Base-by-base conservation (phyloP, 495 filamentous ascomycete species). In the Aspergillus nanangensis region DNA sequence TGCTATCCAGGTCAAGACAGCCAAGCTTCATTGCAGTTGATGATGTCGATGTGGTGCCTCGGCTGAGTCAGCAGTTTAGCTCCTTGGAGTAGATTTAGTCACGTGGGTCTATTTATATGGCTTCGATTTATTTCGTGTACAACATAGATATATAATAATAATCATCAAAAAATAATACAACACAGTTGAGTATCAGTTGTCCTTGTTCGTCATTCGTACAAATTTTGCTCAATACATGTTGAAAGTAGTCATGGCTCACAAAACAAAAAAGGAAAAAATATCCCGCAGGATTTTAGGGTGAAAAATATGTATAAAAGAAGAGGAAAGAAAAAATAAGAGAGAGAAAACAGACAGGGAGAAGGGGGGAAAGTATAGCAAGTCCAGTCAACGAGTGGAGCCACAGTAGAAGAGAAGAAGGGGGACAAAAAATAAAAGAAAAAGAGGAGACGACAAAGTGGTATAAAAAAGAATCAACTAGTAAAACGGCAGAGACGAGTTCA, bases 401-500 rank as follows among this genome's bases (percentile, higher is more conserved):
- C 39, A 21, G 21, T n/a, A 19, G 20, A 36, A 35, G 35, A 11
- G 14, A 24, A 38, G 7, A 45, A 27, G 25, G 10, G 20, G 1
- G 42, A 21, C 10, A 31, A 41, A 22, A 40, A 36, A 18, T 27
- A 45, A 42, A 37, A 11, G 8, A 31, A 27, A 19, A 37, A 21
- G 20, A 38, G 17, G 38, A 38, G 21, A 31, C 13, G 3, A 31
- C 9, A 24, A 14, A 27, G 9, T 15, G 29, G 36, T 25, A 14
- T 17, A n/a, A n/a, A 41, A 23, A 8, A 41, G 15, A 53, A 37
- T 61, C 52, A 36, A 52, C 56, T 23, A 65, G 27, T 59, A 59
- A 33, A 51, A 59, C 17, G 56, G 38, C 21, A 50, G 42, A 9
- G 55, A 51, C 0, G 51, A 41, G 38, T 63, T 67, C n/a, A 48